Percentiles rank a stretch among this genome's conserved stretches.
Conservation (phyloP, 495 filamentous ascomycete species). For the Chaetomidium leptoderma region DNA sequence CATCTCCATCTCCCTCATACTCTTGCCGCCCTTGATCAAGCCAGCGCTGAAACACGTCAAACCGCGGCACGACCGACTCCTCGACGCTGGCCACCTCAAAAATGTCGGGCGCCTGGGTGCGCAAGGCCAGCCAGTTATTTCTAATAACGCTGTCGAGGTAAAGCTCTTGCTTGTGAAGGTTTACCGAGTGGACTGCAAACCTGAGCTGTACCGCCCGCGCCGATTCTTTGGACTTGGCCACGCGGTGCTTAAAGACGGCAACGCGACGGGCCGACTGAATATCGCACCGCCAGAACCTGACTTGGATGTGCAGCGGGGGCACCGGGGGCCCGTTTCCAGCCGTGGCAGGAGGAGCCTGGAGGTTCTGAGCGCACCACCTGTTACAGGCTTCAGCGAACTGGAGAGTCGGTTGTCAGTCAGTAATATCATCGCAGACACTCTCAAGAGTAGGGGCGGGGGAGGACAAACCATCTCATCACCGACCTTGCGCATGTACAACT, state of each 20-base stretch:
- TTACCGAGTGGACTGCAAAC: background rate
- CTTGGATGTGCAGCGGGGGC: background rate
- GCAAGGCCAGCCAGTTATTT: background rate
- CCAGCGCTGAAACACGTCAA: background rate
- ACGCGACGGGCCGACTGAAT: constrained; percentile 1
- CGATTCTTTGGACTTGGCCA: background rate
- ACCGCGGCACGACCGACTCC: constrained; percentile 7
- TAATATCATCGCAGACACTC: background rate
- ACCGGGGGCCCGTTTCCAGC: background rate
- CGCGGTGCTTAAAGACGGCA: background rate
- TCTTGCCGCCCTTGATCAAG: background rate
- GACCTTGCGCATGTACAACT: constrained; percentile 5
- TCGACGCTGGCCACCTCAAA: background rate
- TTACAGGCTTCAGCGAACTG: background rate
- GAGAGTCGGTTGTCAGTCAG: background rate
- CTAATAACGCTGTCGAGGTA: background rate
- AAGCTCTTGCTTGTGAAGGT: background rate
- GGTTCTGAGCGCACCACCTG: background rate
- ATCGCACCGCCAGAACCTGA: background rate
- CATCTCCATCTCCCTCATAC: background rate
- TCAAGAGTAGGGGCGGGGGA: background rate
- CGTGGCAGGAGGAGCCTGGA: background rate
- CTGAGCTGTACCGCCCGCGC: background rate
- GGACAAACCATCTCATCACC: background rate
- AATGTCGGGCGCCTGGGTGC: background rate